These are phyloP conservation scores for Clitopilus hobsonii DNA, from an alignment of 768 basidiomycete species.

Conservation along the genomic window DNA sequence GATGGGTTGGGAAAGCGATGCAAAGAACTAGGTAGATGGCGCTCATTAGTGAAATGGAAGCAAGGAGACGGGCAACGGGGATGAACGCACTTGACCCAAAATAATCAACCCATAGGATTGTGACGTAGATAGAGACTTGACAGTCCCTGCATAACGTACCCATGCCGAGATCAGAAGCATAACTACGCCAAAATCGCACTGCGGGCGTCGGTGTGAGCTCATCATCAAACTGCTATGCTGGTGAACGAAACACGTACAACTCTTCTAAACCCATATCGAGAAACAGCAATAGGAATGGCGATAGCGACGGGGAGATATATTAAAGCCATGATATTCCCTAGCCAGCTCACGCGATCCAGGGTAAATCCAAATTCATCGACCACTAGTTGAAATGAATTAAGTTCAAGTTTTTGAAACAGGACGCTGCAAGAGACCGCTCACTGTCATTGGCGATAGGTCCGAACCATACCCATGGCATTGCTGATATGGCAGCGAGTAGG, in stretches of 20 bases:
- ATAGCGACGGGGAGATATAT: slow-evolving; percentile 62
- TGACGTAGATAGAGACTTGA: slow-evolving; percentile 40
- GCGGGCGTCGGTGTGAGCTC: neutral
- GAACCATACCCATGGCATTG: slow-evolving; percentile 78
- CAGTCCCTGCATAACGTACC: slow-evolving; percentile 73
- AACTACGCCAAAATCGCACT: slow-evolving; percentile 61
- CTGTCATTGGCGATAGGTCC: slow-evolving; percentile 74
- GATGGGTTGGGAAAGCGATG: slow-evolving; percentile 61
- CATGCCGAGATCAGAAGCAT: slow-evolving; percentile 61
- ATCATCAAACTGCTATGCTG: neutral
- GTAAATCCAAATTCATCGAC: slow-evolving; percentile 62
- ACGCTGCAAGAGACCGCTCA: slow-evolving; percentile 17
- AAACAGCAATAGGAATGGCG: slow-evolving; percentile 51
- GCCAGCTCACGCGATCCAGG: slow-evolving; percentile 74
- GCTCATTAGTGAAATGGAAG: neutral
- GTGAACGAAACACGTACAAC: slow-evolving; percentile 51
- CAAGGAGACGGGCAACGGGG: neutral
- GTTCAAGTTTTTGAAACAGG: neutral
- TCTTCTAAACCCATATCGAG: slow-evolving; percentile 54
- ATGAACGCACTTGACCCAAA: slow-evolving; percentile 56
- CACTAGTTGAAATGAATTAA: no score
- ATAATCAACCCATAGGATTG: slow-evolving; percentile 65
- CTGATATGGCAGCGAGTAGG: slow-evolving; percentile 55
- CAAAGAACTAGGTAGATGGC: slow-evolving; percentile 41
- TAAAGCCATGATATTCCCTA: slow-evolving; percentile 63